Evolutionary conservation across 495 filamentous ascomycete genomes (phyloP), one percentile per base, ranked within the genome.

Genomic region (Clavariopsis aquatica): DNA sequence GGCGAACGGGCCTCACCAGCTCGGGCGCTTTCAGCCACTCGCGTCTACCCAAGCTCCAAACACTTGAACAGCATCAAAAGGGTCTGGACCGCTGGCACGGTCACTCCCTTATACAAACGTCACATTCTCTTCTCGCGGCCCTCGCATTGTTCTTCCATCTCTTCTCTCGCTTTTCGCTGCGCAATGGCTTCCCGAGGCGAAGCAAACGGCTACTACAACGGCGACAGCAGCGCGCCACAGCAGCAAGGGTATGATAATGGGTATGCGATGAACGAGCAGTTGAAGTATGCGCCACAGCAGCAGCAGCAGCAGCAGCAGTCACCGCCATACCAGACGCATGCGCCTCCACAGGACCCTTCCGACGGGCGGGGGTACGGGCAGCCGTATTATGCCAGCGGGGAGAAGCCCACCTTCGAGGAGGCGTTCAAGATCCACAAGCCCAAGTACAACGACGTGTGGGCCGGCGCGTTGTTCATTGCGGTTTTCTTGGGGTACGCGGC

Each of bases 401-500:
- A 74, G 58, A 82, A 90, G 70, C 79, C 79, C 13, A 82, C 78
- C 17, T 97, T 93, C 68, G 86, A 93, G 17, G 82, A 96, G 70
- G 83, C 84, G 0, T 96, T 96, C 77, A 85, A 84, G 74, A 71
- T 96, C 38, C 83, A 90, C 58, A 85, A 85, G 60, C 92, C 92
- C 13, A 95, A 94, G 71, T 96, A 81, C 73, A 89, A 96, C 69
- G 93, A 96, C 70, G 56, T 91, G 6, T 96, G 92, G 92, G 92
- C 92, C 4, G 90, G 87, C 19, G 76, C 95, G 51, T 76, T 96
- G 69, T 85, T 96, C 69, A 79, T 96, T 56, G 74, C 83, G 9
- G 86, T 88, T 2, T 89, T 88, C 70, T 77, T 85, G 4, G 92
- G 92, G 36, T 96, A 90, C 66, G 83, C 84, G 17, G 91, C 85